These are phyloP conservation scores for Volvariella volvacea DNA, from an alignment of 1,284 basidiomycete genomes.

Conservation along the genomic window DNA sequence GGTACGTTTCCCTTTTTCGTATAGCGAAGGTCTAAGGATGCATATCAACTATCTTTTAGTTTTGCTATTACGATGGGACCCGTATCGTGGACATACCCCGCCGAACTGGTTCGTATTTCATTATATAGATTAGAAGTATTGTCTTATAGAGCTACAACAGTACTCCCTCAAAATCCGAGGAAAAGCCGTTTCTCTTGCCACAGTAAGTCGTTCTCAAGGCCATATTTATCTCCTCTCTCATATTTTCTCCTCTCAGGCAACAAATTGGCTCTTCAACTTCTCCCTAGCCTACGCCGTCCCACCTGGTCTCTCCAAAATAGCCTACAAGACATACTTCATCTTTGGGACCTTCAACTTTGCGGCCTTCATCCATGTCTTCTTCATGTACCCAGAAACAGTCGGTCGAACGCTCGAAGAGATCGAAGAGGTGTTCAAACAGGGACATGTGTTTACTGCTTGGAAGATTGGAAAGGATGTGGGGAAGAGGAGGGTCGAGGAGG, in stretches of 20 bases:
- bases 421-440: constrained; percentile 67
- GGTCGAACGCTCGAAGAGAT: constrained; percentile 69
- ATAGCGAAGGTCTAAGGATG: background rate
- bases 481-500: constrained; percentile 44
- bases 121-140: background rate
- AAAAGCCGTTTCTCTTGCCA: constrained; percentile 63
- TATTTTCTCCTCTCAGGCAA: constrained; percentile 29
- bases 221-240: constrained; percentile 1
- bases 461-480: constrained; percentile 56
- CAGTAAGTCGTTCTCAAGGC: too few relatives aligned
- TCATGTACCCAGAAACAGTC: constrained; percentile 73
- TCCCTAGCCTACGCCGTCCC: constrained; percentile 64
- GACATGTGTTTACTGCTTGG: constrained; percentile 69
- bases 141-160: constrained; percentile 11
- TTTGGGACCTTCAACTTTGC: constrained; percentile 74
- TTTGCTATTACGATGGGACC: constrained; percentile 77
- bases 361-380: constrained; percentile 61
- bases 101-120: constrained; percentile 36
- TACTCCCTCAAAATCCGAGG: constrained; percentile 64
- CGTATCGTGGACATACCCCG: constrained; percentile 65
- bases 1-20: background rate
- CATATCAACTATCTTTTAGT: constrained; percentile 14
- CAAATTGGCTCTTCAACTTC: constrained; percentile 72
- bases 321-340: constrained; percentile 66
- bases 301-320: constrained; percentile 44